Percentiles rank a stretch among this genome's conserved stretches.
Evolutionary conservation across 106 monocot genomes (phyloP).

Genomic region (Acanthochlamys bracteata): DNA sequence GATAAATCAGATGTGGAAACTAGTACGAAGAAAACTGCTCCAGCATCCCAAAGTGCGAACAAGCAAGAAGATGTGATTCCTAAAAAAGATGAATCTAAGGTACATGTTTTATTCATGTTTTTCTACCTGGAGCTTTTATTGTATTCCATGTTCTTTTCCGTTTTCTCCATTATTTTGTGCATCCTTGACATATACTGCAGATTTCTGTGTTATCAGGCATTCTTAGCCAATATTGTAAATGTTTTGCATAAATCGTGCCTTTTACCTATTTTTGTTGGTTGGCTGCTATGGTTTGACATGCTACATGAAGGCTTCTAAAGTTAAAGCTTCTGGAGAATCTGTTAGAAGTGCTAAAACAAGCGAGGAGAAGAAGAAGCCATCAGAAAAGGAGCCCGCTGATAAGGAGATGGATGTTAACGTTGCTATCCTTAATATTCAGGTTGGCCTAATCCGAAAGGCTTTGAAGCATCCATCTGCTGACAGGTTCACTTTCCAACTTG

Average conservation of each 20-base stretch:
- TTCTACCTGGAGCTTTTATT: not conserved
- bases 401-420: slow-evolving; percentile 61
- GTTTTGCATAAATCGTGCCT: too few relatives aligned
- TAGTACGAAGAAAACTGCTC: slow-evolving; percentile 20
- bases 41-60: slow-evolving; percentile 14
- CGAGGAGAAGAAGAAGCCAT: slow-evolving; percentile 26
- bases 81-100: slow-evolving; percentile 25
- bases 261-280: too few relatives aligned
- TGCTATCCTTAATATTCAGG: slow-evolving; percentile 77
- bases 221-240: too few relatives aligned
- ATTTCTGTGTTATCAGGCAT: too few relatives aligned
- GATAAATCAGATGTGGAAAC: slow-evolving; percentile 22
- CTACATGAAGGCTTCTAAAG: slow-evolving; percentile 25
- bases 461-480: slow-evolving; percentile 99
- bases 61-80: slow-evolving; percentile 13
- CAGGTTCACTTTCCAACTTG: slow-evolving; percentile 28
- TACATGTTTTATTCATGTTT: slow-evolving; percentile 6
- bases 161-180: too few relatives aligned
- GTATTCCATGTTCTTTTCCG: too few relatives aligned
- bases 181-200: too few relatives aligned
- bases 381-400: slow-evolving; percentile 39
- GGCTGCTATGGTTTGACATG: too few relatives aligned
- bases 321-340: slow-evolving; percentile 24
- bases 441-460: slow-evolving; percentile 85
- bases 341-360: slow-evolving; percentile 13